Base-by-base conservation (phyloP, 257 asterid species). In the Solanum chmielewskii region DNA sequence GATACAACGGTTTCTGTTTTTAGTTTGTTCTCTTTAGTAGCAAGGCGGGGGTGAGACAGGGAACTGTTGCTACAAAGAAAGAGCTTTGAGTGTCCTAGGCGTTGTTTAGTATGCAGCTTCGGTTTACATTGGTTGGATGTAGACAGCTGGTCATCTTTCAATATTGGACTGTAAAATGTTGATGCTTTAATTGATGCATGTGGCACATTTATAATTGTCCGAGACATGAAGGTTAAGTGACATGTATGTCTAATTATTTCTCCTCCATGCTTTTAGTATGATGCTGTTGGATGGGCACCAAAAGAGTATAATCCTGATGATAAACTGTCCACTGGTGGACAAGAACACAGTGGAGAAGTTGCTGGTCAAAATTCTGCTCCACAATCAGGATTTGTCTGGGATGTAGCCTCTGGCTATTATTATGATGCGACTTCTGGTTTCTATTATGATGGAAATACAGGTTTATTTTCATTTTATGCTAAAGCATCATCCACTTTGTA, bases 201-300 rank as follows among this genome's bases (percentile, higher is more conserved):
- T 80, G 20, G 68, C 18, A 16, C 44, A 18, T 47, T 31, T 47
- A 29, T 27, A 45, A 45, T 80, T 59, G 27, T 73, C 49, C 3
- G 9, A 11, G 56, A 15, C 33, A 29, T 7, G 37, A 25, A 64
- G 35, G 75, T 77, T 9, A 60, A 21, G 23, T 70, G 31, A 86
- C 76, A 27, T 39, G 23, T 78, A 82, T 62, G 86, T 16, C 88
- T 35, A 88, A 86, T 44, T 78, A 5, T 89, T 25, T 68, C 83
- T 81, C 76, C 87, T 66, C 89, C 60, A 41, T 39, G 88, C 64
- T 71, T 88, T 88, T 90, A 97, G 99, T 97, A 97, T 84, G 99
- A 97, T 87, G 98, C 99, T 78, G 95, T 94, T 88, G 99, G 99
- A 84, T 97, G 99, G 99, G 95, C 97, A 73, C 99, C 99, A 47